These are phyloP conservation scores for Solanum okadae DNA, from an alignment of 257 asterid genomes.

Conservation along the genomic window DNA sequence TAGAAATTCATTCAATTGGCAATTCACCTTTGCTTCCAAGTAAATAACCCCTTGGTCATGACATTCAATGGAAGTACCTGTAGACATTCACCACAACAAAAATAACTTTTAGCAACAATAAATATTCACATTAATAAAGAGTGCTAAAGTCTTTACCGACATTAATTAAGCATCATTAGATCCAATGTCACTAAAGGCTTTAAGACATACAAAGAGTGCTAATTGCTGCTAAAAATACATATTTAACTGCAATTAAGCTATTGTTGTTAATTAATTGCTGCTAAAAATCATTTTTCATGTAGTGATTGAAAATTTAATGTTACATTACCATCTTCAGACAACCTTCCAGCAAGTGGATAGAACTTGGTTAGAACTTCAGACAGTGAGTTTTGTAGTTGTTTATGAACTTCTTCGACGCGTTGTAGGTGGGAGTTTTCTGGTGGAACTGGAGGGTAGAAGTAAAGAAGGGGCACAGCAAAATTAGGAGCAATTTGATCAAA, in stretches of 20 bases:
- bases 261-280: too few relatives aligned
- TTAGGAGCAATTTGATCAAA: slow-evolving; percentile 1
- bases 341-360: slow-evolving; percentile 8
- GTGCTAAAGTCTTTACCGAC: too few relatives aligned
- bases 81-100: neutral
- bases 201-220: too few relatives aligned
- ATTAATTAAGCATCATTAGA: too few relatives aligned
- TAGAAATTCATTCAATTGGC: neutral
- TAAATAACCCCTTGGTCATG: slow-evolving; percentile 6
- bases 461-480: neutral
- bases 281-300: too few relatives aligned
- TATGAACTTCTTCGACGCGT: neutral
- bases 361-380: neutral
- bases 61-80: neutral
- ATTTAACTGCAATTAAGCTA: too few relatives aligned
- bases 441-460: slow-evolving; percentile 1
- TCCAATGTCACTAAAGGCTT: too few relatives aligned
- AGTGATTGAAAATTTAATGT: neutral
- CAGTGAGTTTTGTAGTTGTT: neutral
- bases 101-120: too few relatives aligned
- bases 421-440: neutral
- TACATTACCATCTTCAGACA: neutral
- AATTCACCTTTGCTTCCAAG: neutral
- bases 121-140: too few relatives aligned
- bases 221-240: too few relatives aligned